Percentiles rank a stretch among this genome's conserved stretches.
Evolutionary conservation across 2,329 filamentous ascomycete genomes (phyloP).

Genomic region (Clonostachys solani): DNA sequence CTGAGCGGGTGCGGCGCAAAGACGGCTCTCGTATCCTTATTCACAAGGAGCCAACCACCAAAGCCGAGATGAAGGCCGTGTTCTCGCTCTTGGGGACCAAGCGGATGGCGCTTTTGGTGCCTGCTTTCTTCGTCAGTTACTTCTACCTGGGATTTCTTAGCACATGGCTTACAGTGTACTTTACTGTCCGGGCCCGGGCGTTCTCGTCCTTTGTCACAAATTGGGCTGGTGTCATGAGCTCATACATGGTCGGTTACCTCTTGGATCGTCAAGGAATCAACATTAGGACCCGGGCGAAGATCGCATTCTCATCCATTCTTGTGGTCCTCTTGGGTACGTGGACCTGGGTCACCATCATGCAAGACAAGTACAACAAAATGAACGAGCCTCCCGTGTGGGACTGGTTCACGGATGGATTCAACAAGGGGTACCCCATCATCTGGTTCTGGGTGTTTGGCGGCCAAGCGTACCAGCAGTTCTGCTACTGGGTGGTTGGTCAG

Average conservation of each 20-base stretch:
- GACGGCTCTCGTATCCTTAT: slow-evolving; percentile 18
- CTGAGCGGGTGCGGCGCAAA: slow-evolving; percentile 34
- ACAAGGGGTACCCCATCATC: neutral
- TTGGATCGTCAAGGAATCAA: slow-evolving; percentile 10
- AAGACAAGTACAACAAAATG: slow-evolving; percentile 4
- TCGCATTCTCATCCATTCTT: slow-evolving; percentile 9
- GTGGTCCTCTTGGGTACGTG: slow-evolving; percentile 6
- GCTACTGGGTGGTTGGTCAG: too few relatives aligned
- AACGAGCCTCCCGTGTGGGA: slow-evolving; percentile 61
- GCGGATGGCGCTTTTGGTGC: slow-evolving; percentile 2
- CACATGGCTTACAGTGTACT: slow-evolving; percentile 10
- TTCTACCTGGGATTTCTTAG: slow-evolving; percentile 7
- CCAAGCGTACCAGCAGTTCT: too few relatives aligned
- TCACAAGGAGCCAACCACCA: slow-evolving; percentile 1
- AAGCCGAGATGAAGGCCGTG: slow-evolving; percentile 2
- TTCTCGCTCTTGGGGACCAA: slow-evolving; percentile 1
- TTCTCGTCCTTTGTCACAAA: slow-evolving; percentile 10
- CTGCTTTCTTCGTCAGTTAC: slow-evolving; percentile 6
- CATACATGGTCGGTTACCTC: slow-evolving; percentile 11
- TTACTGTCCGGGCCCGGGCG: slow-evolving; percentile 9
- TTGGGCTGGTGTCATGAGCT: slow-evolving; percentile 9
- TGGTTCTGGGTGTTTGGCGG: neutral
- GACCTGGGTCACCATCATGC: slow-evolving; percentile 12
- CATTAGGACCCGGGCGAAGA: slow-evolving; percentile 7
- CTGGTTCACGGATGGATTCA: slow-evolving; percentile 56